Conservation (phyloP, 2,329 filamentous ascomycete genomes). For the Phymatotrichopsis omnivora region DNA sequence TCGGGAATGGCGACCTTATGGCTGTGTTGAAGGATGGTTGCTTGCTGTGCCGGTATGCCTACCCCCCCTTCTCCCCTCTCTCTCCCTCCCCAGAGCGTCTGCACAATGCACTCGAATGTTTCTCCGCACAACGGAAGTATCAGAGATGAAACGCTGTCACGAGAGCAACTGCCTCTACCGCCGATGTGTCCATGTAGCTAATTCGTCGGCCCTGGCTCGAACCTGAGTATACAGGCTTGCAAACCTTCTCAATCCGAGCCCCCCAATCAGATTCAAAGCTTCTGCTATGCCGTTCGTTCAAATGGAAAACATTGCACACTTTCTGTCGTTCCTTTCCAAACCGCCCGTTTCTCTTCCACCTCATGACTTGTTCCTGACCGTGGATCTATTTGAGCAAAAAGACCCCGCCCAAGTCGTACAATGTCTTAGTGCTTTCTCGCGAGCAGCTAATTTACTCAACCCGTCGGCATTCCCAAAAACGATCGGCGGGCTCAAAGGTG, state of each 20-base stretch:
- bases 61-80: conserved; percentile 9
- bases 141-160: neutral
- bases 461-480: conserved; percentile 62
- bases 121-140: too few species aligned
- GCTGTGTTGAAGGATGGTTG: conserved; percentile 84
- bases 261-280: conserved; percentile 66
- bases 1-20: conserved; percentile 62
- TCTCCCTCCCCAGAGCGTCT: neutral
- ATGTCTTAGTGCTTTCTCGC: conserved; percentile 83
- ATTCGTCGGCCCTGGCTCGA: too few species aligned
- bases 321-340: conserved; percentile 75
- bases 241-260: conserved; percentile 66
- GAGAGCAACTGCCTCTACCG: conserved; percentile 27
- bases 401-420: conserved; percentile 94
- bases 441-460: conserved; percentile 65
- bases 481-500: conserved; percentile 58
- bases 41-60: conserved; percentile 73
- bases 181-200: too few species aligned
- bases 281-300: conserved; percentile 96
- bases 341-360: conserved; percentile 78
- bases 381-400: conserved; percentile 91
- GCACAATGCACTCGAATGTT: too few species aligned
- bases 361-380: conserved; percentile 93
- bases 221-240: conserved; percentile 66
- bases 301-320: conserved; percentile 98